Conservation (phyloP, 2,329 filamentous ascomycete genomes). For the Pseudogymnoascus sp. region DNA sequence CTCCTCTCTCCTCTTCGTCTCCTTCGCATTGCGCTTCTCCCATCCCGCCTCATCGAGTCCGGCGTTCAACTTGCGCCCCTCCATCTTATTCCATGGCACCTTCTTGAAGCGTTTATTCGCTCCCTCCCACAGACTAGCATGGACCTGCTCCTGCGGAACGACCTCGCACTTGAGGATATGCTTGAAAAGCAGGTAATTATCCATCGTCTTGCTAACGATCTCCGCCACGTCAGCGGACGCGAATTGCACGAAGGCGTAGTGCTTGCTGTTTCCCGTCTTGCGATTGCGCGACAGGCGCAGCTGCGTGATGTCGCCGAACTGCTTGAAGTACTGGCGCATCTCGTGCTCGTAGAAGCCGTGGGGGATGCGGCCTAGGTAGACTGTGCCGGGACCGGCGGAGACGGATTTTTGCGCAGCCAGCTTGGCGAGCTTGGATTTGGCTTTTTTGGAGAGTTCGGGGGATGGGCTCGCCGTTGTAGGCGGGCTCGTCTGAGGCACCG, state of each 20-base stretch:
- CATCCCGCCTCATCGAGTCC: conserved; percentile 70
- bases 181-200: conserved; percentile 93
- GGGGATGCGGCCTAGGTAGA: conserved; percentile 87
- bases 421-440: conserved; percentile 38
- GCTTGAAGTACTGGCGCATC: conserved; percentile 87
- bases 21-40: conserved; percentile 66
- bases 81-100: conserved; percentile 82
- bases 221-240: conserved; percentile 68
- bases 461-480: conserved; percentile 3
- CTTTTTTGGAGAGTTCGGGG: conserved; percentile 15
- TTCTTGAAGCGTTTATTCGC: conserved; percentile 85
- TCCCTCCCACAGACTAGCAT: conserved; percentile 78
- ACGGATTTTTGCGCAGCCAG: conserved; percentile 33
- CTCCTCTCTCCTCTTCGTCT: conserved; percentile 61
- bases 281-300: conserved; percentile 86
- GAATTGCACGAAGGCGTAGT: conserved; percentile 95
- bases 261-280: conserved; percentile 83
- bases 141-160: conserved; percentile 69
- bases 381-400: conserved; percentile 61
- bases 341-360: conserved; percentile 97
- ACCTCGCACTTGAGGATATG: conserved; percentile 86
- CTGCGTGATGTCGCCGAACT: conserved; percentile 76
- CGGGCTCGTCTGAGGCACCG: not conserved
- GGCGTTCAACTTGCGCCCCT: conserved; percentile 65
- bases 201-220: conserved; percentile 92